phyloP scores from a whole-genome alignment of 2,329 filamentous ascomycete genomes.

The Fonsecaea erecta region DNA sequence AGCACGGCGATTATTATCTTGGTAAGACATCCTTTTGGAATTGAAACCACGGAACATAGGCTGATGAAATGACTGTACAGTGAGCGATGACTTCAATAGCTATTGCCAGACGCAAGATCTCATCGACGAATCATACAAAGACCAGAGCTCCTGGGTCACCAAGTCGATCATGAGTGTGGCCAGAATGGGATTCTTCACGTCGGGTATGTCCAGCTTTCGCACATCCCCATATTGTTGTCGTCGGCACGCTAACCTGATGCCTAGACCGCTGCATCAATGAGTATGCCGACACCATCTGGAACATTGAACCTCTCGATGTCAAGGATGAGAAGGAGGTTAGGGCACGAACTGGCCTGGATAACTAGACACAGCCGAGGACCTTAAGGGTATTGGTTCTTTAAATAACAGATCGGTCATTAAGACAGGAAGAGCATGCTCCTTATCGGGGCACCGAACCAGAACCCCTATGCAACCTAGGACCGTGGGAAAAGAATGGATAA shows the following conservation, averaged over 20 bases:
- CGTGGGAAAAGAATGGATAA: neutral
- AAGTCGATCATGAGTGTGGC: slow-evolving; percentile 89
- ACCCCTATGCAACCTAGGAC: neutral
- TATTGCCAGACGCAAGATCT: slow-evolving; percentile 90
- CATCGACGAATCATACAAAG: slow-evolving; percentile 88
- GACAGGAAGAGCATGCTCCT: neutral
- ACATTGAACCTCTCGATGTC: slow-evolving; percentile 76
- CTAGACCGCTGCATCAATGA: slow-evolving; percentile 89
- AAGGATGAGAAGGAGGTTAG: slow-evolving; percentile 41
- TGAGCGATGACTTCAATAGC: slow-evolving; percentile 95
- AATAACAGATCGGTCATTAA: neutral
- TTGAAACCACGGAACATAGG: neutral
- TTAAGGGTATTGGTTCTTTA: neutral
- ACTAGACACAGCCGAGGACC: slow-evolving; percentile 15
- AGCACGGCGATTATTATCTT: slow-evolving; percentile 96
- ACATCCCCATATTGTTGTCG: neutral
- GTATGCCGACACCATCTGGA: slow-evolving; percentile 98
- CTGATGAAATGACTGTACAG: slow-evolving; percentile 42
- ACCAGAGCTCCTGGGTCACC: slow-evolving; percentile 89
- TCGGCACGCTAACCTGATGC: slow-evolving; percentile 7
- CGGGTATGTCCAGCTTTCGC: slow-evolving; percentile 41
- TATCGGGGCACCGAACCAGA: neutral
- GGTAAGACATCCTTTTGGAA: slow-evolving; percentile 19
- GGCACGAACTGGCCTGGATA: slow-evolving; percentile 35
- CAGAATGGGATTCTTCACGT: slow-evolving; percentile 97